A percentile compares a stretch with the other conserved stretches of the same genome.
Evolutionary conservation across 768 basidiomycete species (phyloP).

Genomic region (Auricularia sp.): DNA sequence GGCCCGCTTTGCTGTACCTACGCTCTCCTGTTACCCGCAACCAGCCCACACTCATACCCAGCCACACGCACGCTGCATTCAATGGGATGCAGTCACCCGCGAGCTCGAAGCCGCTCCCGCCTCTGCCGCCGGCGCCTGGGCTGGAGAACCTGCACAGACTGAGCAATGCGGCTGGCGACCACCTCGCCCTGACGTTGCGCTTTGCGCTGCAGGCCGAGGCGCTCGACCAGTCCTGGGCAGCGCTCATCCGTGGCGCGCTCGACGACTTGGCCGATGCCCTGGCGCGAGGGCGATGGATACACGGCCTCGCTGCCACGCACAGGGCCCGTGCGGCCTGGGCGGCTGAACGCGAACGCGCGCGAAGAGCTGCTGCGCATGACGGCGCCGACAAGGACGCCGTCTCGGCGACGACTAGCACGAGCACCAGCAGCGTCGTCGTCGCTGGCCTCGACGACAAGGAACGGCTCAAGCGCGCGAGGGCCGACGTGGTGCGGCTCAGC

Average conservation of each 20-base stretch:
- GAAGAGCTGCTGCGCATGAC: slow-evolving; percentile 15
- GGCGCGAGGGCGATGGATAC: slow-evolving; percentile 36
- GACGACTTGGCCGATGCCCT: slow-evolving; percentile 36
- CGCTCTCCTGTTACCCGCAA: no score
- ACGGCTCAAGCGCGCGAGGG: slow-evolving; percentile 3
- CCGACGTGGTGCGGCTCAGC: slow-evolving; percentile 12
- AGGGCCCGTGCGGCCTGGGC: slow-evolving; percentile 15
- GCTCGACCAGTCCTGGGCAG: slow-evolving; percentile 27
- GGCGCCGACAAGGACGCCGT: slow-evolving; percentile 18
- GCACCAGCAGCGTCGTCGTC: background rate
- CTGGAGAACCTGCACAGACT: slow-evolving; percentile 7
- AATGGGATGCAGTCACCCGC: slow-evolving; percentile 2
- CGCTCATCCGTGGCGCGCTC: slow-evolving; percentile 36
- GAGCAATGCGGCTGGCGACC: slow-evolving; percentile 17
- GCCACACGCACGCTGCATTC: background rate
- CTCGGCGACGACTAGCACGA: background rate
- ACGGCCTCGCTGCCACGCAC: slow-evolving; percentile 31
- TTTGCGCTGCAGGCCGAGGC: slow-evolving; percentile 17
- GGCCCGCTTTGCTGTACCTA: no score
- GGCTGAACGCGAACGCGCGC: slow-evolving; percentile 14
- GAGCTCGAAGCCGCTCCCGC: slow-evolving; percentile 2
- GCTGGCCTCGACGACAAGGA: slow-evolving; percentile 1
- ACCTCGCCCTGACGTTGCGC: slow-evolving; percentile 18
- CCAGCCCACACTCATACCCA: background rate
- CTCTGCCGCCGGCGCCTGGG: background rate